Conservation (phyloP, 1,284 basidiomycete genomes). For the Ganoderma lingzhi region DNA sequence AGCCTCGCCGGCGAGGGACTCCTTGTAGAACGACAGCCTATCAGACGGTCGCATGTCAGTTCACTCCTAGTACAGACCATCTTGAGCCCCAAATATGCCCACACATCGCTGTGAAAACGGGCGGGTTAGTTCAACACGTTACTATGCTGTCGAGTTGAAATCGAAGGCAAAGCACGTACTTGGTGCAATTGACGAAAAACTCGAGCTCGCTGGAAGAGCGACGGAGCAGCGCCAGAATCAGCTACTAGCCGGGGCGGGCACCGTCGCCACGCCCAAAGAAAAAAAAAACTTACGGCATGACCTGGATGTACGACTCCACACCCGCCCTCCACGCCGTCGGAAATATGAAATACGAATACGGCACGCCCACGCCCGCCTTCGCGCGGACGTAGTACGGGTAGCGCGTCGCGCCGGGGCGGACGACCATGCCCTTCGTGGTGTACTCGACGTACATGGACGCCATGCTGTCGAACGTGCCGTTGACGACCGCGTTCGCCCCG, state of each 20-base stretch:
- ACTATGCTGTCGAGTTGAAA: neutral
- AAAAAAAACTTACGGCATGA: slow-evolving; percentile 17
- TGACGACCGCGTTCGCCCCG: slow-evolving; percentile 24
- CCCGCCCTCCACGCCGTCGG: slow-evolving; percentile 15
- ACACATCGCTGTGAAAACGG: slow-evolving; percentile 18
- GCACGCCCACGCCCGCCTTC: slow-evolving; percentile 17
- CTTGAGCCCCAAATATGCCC: neutral
- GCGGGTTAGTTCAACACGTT: too few species aligned
- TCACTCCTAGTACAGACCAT: neutral
- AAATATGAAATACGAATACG: slow-evolving; percentile 27
- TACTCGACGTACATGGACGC: slow-evolving; percentile 24
- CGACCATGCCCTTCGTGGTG: slow-evolving; percentile 16
- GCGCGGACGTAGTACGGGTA: slow-evolving; percentile 25
- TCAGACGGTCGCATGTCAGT: neutral
- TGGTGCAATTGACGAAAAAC: slow-evolving; percentile 19
- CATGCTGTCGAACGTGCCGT: slow-evolving; percentile 22
- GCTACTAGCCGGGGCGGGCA: neutral
- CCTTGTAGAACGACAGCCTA: slow-evolving; percentile 29
- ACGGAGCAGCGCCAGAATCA: neutral
- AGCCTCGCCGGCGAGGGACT: slow-evolving; percentile 12
- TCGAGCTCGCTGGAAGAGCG: slow-evolving; percentile 10
- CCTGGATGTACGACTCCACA: slow-evolving; percentile 24
- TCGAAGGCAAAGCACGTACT: slow-evolving; percentile 11
- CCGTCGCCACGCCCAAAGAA: too few species aligned
- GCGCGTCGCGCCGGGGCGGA: slow-evolving; percentile 19